These are phyloP conservation scores for Solanum aculeatissimum DNA, from an alignment of 305 asterid species.

Conservation along the genomic window DNA sequence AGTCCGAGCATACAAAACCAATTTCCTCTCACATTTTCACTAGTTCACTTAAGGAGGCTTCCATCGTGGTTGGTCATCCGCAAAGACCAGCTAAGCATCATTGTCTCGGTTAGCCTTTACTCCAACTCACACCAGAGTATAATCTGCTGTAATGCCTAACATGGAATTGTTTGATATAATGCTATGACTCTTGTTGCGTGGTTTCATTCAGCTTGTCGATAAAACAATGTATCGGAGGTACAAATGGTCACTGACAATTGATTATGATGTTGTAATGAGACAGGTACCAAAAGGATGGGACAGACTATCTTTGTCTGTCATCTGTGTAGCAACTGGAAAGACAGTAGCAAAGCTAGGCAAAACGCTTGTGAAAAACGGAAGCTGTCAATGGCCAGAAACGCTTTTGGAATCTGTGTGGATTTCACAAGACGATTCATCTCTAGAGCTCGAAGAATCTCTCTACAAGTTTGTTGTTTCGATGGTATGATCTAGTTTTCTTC, in stretches of 20 bases:
- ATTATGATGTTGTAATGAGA: neutral
- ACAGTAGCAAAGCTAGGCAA: conserved; percentile 55
- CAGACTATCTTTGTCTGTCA: conserved; percentile 46
- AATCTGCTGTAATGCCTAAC: neutral
- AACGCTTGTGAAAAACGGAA: conserved; percentile 60
- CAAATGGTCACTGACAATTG: neutral
- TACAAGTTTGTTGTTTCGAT: conserved; percentile 61
- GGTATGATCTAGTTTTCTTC: conserved; percentile 25
- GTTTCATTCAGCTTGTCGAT: neutral
- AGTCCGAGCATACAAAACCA: neutral
- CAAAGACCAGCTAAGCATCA: neutral
- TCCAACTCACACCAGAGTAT: neutral
- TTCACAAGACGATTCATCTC: conserved; percentile 40
- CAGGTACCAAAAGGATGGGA: conserved; percentile 99
- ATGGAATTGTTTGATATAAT: neutral
- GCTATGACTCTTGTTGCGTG: neutral
- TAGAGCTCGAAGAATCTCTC: conserved; percentile 48
- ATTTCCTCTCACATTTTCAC: no score
- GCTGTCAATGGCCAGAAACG: conserved; percentile 75
- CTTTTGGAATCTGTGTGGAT: conserved; percentile 59
- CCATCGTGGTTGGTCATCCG: neutral
- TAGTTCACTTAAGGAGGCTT: no score
- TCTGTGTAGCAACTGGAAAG: conserved; percentile 66
- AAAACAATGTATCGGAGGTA: neutral
- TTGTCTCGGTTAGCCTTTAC: neutral